Conservation (phyloP, 2,329 filamentous ascomycete species). For the Cladosporium sphaerospermum region DNA sequence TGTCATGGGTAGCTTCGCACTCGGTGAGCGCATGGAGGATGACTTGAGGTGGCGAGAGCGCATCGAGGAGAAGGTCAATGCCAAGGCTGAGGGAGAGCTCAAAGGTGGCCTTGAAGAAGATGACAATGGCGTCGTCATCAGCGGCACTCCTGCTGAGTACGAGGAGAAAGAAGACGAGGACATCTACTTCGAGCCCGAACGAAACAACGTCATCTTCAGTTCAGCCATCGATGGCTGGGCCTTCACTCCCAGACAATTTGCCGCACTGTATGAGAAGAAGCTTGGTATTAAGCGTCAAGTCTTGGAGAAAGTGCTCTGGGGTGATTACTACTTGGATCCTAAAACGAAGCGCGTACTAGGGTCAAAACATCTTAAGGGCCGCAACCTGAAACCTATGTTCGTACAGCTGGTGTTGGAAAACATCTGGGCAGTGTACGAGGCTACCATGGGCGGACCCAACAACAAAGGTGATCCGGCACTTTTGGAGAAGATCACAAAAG, state of each 20-base stretch:
- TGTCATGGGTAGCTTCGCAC: conserved; percentile 93
- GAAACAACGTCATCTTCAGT: conserved; percentile 98
- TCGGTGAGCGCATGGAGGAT: conserved; percentile 97
- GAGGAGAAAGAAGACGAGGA: conserved; percentile 94
- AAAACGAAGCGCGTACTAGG: conserved; percentile 93
- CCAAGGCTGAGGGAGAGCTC: conserved; percentile 45
- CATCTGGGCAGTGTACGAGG: conserved; percentile 92
- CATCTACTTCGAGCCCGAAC: conserved; percentile 95
- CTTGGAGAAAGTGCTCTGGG: conserved; percentile 93
- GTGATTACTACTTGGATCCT: conserved; percentile 90
- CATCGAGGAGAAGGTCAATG: conserved; percentile 78
- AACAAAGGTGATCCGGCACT: conserved; percentile 76
- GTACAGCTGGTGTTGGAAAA: conserved; percentile 93
- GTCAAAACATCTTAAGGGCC: conserved; percentile 86
- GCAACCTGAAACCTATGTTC: conserved; percentile 91
- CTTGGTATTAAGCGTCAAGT: conserved; percentile 83
- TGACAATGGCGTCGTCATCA: conserved; percentile 45
- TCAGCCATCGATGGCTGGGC: conserved; percentile 99
- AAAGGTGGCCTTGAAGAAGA: conserved; percentile 50
- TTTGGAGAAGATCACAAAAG: conserved; percentile 92
- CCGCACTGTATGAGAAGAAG: conserved; percentile 90
- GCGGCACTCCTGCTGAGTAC: conserved; percentile 54
- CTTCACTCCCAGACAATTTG: conserved; percentile 93
- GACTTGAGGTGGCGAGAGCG: conserved; percentile 92
- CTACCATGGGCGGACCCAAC: conserved; percentile 74